A percentile compares a stretch with the other conserved stretches of the same genome.
These are phyloP conservation scores for Penicillium freii DNA, from an alignment of 2,329 filamentous ascomycete genomes.

Conservation along the genomic window DNA sequence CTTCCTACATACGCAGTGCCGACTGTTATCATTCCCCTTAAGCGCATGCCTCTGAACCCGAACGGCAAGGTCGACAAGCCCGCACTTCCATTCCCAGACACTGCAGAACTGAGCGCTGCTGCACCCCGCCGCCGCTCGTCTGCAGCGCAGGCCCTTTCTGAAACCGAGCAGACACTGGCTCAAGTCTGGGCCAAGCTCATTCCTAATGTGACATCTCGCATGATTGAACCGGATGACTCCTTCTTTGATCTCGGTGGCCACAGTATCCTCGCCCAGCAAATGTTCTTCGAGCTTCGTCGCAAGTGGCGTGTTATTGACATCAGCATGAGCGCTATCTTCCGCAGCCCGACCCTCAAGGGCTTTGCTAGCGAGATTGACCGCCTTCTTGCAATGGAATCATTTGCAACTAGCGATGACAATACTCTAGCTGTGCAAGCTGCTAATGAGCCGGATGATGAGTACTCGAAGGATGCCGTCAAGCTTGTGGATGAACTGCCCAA, in stretches of 20 bases:
- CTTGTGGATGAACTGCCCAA: constrained; percentile 51
- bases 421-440: constrained; percentile 43
- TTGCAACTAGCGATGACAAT: constrained; percentile 42
- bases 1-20: constrained; percentile 75
- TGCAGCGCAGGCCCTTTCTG: constrained; percentile 46
- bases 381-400: constrained; percentile 48
- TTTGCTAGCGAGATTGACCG: constrained; percentile 58
- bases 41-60: constrained; percentile 75
- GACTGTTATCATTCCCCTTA: constrained; percentile 68
- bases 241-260: constrained; percentile 84
- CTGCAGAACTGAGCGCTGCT: constrained; percentile 61
- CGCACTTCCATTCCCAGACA: constrained; percentile 76
- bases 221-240: constrained; percentile 59
- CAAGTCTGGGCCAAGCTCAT: constrained; percentile 73
- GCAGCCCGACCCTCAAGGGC: constrained; percentile 60
- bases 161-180: constrained; percentile 67
- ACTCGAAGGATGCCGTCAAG: constrained; percentile 52
- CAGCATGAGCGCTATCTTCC: constrained; percentile 69
- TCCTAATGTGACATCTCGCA: constrained; percentile 63
- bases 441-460: constrained; percentile 46
- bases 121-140: constrained; percentile 52
- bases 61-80: constrained; percentile 83
- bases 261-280: constrained; percentile 75
- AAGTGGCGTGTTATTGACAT: constrained; percentile 64
- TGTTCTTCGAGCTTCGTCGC: constrained; percentile 68